Evolutionary conservation across 2,329 filamentous ascomycete genomes (phyloP).

Genomic region (Lachnum nothofagi): DNA sequence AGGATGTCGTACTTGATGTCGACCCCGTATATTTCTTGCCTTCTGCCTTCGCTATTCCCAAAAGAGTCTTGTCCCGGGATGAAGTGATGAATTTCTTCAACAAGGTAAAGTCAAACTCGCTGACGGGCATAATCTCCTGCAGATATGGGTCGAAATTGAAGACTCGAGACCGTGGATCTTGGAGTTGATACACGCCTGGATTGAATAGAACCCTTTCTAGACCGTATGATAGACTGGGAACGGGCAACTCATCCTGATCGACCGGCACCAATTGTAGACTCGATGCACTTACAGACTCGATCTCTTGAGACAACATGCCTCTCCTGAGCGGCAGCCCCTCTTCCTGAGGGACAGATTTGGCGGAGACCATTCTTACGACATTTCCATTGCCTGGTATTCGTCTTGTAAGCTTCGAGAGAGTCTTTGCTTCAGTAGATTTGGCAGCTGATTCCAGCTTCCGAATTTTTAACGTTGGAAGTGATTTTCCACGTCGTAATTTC

Average conservation of each 20-base stretch:
- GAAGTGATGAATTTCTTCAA: constrained; percentile 86
- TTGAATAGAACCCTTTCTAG: constrained; percentile 75
- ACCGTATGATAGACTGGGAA: constrained; percentile 31
- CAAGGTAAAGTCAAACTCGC: constrained; percentile 86
- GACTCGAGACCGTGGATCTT: constrained; percentile 79
- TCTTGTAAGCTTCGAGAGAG: no score
- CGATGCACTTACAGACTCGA: constrained; percentile 26
- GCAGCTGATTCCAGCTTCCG: neutral
- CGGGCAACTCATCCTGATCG: constrained; percentile 25
- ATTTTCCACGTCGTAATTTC: no score
- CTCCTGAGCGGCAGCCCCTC: neutral
- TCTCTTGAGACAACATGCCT: constrained; percentile 16
- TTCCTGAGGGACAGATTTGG: no score
- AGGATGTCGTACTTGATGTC: constrained; percentile 91
- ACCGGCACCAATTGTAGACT: constrained; percentile 27
- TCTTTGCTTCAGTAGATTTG: neutral
- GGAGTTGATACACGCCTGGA: constrained; percentile 82
- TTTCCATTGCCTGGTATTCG: no score
- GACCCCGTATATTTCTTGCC: constrained; percentile 84
- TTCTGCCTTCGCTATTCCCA: constrained; percentile 60
- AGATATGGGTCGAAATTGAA: constrained; percentile 98
- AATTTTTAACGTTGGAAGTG: no score
- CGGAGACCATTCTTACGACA: no score
- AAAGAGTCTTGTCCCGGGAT: constrained; percentile 71
- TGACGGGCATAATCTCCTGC: constrained; percentile 83